Evolutionary conservation across 805 yeast species (phyloP).

Genomic region (Saccharomyces jurei): DNA sequence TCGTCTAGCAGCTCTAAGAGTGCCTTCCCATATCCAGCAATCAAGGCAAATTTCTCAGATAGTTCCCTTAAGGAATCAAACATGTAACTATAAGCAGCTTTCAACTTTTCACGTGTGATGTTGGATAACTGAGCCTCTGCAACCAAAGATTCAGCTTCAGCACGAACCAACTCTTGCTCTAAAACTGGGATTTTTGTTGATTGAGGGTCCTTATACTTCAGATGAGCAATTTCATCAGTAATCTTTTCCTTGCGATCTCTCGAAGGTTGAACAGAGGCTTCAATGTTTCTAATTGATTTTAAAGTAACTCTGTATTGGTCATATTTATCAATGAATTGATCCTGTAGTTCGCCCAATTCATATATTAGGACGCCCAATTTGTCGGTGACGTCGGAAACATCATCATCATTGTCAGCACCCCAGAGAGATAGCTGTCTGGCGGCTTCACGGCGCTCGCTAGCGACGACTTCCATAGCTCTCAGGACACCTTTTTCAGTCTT

Average conservation of each 20-base stretch:
- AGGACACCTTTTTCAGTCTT: constrained; percentile 94
- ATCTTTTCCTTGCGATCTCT: constrained; percentile 97
- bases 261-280: constrained; percentile 95
- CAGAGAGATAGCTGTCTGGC: constrained; percentile 94
- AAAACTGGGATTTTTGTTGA: constrained; percentile 90
- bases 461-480: constrained; percentile 87
- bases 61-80: constrained; percentile 92
- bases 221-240: constrained; percentile 94
- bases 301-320: constrained; percentile 95
- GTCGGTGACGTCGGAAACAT: constrained; percentile 93
- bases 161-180: constrained; percentile 97
- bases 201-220: constrained; percentile 97
- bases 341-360: constrained; percentile 97
- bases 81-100: constrained; percentile 95
- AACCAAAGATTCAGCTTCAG: constrained; percentile 97
- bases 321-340: constrained; percentile 95
- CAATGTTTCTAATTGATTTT: constrained; percentile 91
- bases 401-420: constrained; percentile 98
- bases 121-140: constrained; percentile 98
- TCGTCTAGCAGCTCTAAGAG: constrained; percentile 91
- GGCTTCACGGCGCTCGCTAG: constrained; percentile 89
- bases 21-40: constrained; percentile 98
- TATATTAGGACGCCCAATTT: constrained; percentile 91
- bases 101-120: constrained; percentile 95
- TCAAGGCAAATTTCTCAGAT: constrained; percentile 91